Percentiles rank a stretch among this genome's conserved stretches.
These are phyloP conservation scores for Neonectria hederae DNA, from an alignment of 2,329 filamentous ascomycete species.

Conservation along the genomic window DNA sequence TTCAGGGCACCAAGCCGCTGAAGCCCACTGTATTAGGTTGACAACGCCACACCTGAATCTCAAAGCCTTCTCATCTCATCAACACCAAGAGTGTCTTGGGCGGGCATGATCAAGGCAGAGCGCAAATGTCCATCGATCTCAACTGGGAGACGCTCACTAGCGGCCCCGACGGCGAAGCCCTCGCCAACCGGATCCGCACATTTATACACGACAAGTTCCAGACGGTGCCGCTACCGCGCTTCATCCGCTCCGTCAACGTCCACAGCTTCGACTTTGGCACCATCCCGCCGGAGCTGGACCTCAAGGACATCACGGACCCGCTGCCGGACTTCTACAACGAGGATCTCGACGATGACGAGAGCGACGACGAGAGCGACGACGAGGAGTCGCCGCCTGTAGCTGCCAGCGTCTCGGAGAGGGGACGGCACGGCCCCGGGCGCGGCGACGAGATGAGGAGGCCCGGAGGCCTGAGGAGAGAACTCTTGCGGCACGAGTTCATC, in stretches of 20 bases:
- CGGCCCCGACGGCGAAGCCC: conserved; percentile 84
- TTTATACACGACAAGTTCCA: conserved; percentile 98
- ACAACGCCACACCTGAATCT: conserved; percentile 1
- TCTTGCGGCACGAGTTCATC: conserved; percentile 46
- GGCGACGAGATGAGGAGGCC: conserved; percentile 35
- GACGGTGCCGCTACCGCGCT: conserved; percentile 86
- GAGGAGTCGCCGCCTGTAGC: conserved; percentile 32
- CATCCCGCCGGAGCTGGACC: conserved; percentile 83
- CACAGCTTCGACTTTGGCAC: conserved; percentile 93
- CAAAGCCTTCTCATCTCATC: conserved; percentile 18
- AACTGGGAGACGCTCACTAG: conserved; percentile 94
- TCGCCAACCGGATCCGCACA: conserved; percentile 86
- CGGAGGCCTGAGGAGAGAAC: conserved; percentile 43
- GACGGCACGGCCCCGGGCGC: conserved; percentile 10
- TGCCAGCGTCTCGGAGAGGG: conserved; percentile 31
- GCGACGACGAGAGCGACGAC: conserved; percentile 54
- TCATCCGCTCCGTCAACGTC: conserved; percentile 95
- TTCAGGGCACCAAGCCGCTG: conserved; percentile 17
- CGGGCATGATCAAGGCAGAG: conserved; percentile 6
- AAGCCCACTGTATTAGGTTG: conserved; percentile 16
- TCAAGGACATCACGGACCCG: conserved; percentile 97
- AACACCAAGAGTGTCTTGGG: neutral
- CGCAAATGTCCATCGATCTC: conserved; percentile 92
- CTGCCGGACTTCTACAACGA: conserved; percentile 96
- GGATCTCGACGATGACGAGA: conserved; percentile 63